Conservation (phyloP, 306 rosid genomes). For the Pyrus communis region DNA sequence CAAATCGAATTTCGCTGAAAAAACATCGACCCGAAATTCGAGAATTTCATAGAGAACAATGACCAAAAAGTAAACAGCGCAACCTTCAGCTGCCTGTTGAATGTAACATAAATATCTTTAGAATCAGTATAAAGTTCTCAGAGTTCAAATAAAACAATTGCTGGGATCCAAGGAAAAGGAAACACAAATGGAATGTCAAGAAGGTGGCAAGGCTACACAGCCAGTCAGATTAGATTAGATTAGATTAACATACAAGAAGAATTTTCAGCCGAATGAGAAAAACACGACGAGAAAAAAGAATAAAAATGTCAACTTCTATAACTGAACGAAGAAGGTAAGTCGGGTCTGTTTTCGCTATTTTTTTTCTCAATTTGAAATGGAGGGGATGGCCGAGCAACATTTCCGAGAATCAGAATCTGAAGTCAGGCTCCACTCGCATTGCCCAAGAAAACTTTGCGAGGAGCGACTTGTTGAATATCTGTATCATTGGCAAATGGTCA, state of each 20-base stretch:
- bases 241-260: constrained; percentile 58
- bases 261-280: constrained; percentile 34
- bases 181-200: background rate
- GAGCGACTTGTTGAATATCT: constrained; percentile 91
- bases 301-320: constrained; percentile 18
- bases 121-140: background rate
- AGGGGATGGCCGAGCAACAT: constrained; percentile 1
- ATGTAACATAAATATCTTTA: background rate
- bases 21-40: too few relatives aligned
- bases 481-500: constrained; percentile 6
- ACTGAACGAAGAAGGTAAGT: constrained; percentile 30
- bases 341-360: background rate
- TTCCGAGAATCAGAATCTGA: constrained; percentile 67
- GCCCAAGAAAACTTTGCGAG: constrained; percentile 90
- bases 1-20: background rate
- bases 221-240: constrained; percentile 79
- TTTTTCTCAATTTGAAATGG: background rate
- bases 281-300: background rate
- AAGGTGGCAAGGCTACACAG: constrained; percentile 17
- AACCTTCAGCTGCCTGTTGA: background rate
- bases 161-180: background rate
- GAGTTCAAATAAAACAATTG: background rate
- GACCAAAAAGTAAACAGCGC: background rate
- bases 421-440: constrained; percentile 92
- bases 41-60: background rate